Evolutionary conservation across 2,329 filamentous ascomycete genomes (phyloP).

Genomic region (Neonectria faginata): DNA sequence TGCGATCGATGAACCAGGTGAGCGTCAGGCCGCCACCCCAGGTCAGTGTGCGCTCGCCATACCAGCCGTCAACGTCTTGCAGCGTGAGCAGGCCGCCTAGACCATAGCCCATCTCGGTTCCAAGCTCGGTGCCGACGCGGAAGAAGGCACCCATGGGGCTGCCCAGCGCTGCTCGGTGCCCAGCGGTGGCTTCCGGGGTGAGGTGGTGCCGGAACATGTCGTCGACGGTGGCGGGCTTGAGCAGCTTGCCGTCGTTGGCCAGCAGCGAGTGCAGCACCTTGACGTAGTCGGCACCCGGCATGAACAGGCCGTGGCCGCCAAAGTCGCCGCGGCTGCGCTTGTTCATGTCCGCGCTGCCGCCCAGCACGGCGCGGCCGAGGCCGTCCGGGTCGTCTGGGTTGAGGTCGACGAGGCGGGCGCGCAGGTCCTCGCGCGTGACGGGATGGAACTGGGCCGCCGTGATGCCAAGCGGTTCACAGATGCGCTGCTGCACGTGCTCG

Average conservation of each 20-base stretch:
- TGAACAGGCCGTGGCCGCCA: conserved; percentile 59
- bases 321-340: conserved; percentile 51
- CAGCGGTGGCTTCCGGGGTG: conserved; percentile 41
- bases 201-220: conserved; percentile 63
- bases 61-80: conserved; percentile 57
- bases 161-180: conserved; percentile 45
- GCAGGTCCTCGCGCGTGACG: conserved; percentile 51
- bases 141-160: conserved; percentile 52
- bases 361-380: conserved; percentile 51
- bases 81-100: conserved; percentile 56
- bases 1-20: conserved; percentile 62
- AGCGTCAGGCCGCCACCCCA: conserved; percentile 61
- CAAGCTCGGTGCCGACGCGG: conserved; percentile 48
- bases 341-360: conserved; percentile 50
- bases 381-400: conserved; percentile 54
- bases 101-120: conserved; percentile 52
- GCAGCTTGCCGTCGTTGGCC: conserved; percentile 60
- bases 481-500: conserved; percentile 57
- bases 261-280: conserved; percentile 60
- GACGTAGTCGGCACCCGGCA: conserved; percentile 54
- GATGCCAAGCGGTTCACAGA: conserved; percentile 59
- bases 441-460: conserved; percentile 54
- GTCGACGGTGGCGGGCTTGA: conserved; percentile 55
- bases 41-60: conserved; percentile 56
- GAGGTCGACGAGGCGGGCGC: conserved; percentile 51